These are phyloP conservation scores for Pseudonitzschia multiseries DNA, from an alignment of 108 stramenopile species.

Conservation along the genomic window DNA sequence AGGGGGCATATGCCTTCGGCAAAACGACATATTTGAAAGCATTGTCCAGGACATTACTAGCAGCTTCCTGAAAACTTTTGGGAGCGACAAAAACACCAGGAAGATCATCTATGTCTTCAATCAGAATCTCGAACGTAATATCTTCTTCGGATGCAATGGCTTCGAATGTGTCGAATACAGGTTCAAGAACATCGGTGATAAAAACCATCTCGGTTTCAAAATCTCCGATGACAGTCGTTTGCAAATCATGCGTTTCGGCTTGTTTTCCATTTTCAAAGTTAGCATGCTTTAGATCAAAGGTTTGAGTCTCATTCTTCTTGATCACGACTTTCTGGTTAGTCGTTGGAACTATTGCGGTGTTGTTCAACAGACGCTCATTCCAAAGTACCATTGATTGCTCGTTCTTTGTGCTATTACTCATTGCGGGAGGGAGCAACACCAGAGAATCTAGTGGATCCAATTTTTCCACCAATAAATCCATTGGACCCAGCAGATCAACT, in stretches of 20 bases:
- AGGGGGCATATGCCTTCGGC: constrained; percentile 29
- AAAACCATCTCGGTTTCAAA: constrained; percentile 72
- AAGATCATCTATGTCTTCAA: constrained; percentile 56
- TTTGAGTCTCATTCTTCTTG: not conserved
- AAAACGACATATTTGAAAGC: constrained; percentile 76
- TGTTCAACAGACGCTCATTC: not conserved
- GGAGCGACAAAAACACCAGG: constrained; percentile 69
- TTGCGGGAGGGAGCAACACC: constrained; percentile 21
- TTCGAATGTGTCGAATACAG: constrained; percentile 57
- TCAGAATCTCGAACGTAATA: constrained; percentile 62
- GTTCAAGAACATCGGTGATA: constrained; percentile 68
- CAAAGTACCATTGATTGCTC: constrained; percentile 19
- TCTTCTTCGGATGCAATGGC: constrained; percentile 65
- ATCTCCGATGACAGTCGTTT: constrained; percentile 44
- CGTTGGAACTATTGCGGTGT: not conserved
- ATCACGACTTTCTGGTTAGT: not conserved
- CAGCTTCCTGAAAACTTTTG: constrained; percentile 68
- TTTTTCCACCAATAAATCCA: constrained; percentile 64
- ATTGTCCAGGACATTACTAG: constrained; percentile 82
- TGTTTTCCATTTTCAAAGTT: not conserved
- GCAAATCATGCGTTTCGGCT: not conserved
- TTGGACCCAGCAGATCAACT: constrained; percentile 70
- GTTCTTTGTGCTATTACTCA: not conserved
- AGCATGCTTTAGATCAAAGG: not conserved
- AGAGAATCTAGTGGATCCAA: constrained; percentile 23